Evolutionary conservation across 768 basidiomycete genomes (phyloP).

Genomic region (Dentipellis sp.): DNA sequence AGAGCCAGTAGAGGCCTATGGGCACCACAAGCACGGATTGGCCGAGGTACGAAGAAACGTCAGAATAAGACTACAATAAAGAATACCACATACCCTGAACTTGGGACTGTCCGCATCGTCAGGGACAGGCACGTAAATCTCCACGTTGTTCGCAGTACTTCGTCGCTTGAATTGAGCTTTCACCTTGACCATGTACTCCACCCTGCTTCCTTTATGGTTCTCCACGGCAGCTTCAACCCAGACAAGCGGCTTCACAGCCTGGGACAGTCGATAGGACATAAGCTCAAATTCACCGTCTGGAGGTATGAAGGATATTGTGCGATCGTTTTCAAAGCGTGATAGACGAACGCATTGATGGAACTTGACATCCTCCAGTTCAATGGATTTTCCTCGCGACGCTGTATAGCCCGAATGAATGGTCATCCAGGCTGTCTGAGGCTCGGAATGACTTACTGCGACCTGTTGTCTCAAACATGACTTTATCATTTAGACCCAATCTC

Average conservation of each 20-base stretch:
- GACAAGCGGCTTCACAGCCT: constrained; percentile 92
- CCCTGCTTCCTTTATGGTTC: constrained; percentile 83
- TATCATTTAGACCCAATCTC: constrained; percentile 92
- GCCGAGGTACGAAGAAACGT: no score
- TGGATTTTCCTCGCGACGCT: constrained; percentile 90
- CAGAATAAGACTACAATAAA: no score
- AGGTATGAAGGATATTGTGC: constrained; percentile 98
- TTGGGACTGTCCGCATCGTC: constrained; percentile 98
- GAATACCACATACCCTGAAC: constrained; percentile 63
- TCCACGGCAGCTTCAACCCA: constrained; percentile 98
- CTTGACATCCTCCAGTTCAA: constrained; percentile 99
- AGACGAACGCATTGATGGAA: constrained; percentile 99
- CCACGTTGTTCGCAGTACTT: constrained; percentile 96
- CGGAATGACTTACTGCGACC: constrained; percentile 68
- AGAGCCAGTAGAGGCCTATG: constrained; percentile 84
- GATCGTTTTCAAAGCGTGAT: constrained; percentile 95
- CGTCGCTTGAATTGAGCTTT: constrained; percentile 97
- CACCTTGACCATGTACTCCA: constrained; percentile 94
- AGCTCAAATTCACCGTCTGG: constrained; percentile 99
- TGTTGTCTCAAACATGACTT: constrained; percentile 98
- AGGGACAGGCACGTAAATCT: constrained; percentile 97
- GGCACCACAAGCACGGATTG: not conserved
- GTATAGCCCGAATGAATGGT: not conserved
- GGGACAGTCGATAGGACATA: constrained; percentile 95
- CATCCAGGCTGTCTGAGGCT: not conserved